Percentiles rank a stretch among this genome's conserved stretches.
These are phyloP conservation scores for Phytophthora tentaculata DNA, from an alignment of 352 stramenopile genomes.

Conservation along the genomic window DNA sequence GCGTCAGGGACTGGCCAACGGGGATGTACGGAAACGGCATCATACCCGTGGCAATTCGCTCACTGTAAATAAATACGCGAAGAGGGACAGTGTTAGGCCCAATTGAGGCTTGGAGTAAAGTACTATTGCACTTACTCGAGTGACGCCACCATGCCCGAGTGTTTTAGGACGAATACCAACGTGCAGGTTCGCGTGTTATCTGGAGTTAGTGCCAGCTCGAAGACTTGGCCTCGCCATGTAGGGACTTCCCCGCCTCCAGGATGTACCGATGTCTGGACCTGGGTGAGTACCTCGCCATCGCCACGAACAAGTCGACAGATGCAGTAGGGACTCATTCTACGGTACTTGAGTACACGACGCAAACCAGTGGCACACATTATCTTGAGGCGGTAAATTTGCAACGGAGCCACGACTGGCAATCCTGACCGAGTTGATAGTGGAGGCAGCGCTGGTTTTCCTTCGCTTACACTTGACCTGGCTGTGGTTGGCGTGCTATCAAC, in stretches of 20 bases:
- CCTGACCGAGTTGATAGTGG: slow-evolving; percentile 22
- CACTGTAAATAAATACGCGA: slow-evolving; percentile 8
- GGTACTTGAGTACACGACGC: slow-evolving; percentile 24
- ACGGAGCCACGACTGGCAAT: slow-evolving; percentile 2
- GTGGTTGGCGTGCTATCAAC: not conserved
- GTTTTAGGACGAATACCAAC: slow-evolving; percentile 36
- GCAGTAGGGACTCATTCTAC: slow-evolving; percentile 34
- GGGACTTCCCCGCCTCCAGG: slow-evolving; percentile 29
- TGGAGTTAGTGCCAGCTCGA: slow-evolving; percentile 29
- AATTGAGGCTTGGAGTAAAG: not conserved
- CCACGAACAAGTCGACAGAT: slow-evolving; percentile 31
- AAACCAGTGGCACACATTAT: slow-evolving; percentile 29
- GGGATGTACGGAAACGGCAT: slow-evolving; percentile 31
- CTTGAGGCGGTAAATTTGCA: slow-evolving; percentile 33
- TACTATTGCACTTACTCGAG: slow-evolving; percentile 30
- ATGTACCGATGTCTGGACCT: slow-evolving; percentile 35
- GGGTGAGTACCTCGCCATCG: slow-evolving; percentile 24
- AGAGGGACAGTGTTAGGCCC: not conserved
- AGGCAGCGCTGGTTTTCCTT: slow-evolving; percentile 4
- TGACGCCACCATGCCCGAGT: slow-evolving; percentile 24
- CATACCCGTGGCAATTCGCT: slow-evolving; percentile 35
- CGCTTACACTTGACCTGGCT: not conserved
- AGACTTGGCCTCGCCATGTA: slow-evolving; percentile 33
- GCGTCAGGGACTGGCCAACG: slow-evolving; percentile 21
- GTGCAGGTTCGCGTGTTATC: slow-evolving; percentile 32